These are phyloP conservation scores for Penicillium simplicissimum DNA, from an alignment of 495 filamentous ascomycete species.

Conservation along the genomic window DNA sequence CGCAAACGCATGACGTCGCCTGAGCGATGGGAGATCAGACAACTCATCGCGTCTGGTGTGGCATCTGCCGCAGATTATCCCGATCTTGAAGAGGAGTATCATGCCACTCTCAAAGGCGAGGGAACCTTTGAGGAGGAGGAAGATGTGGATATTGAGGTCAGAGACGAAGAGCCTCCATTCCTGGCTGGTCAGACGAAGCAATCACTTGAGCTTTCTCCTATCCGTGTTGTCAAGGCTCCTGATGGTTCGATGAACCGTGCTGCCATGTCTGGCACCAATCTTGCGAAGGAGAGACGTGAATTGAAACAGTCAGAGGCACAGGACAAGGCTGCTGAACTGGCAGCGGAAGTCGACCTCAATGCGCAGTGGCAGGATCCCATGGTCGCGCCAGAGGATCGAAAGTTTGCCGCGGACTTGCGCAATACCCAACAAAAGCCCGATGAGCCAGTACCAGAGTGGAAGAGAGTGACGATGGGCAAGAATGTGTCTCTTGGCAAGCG, in stretches of 20 bases:
- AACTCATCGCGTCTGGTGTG: slow-evolving; percentile 92
- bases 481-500: slow-evolving; percentile 82
- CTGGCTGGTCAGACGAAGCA: slow-evolving; percentile 95
- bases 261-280: slow-evolving; percentile 84
- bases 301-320: slow-evolving; percentile 84
- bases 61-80: slow-evolving; percentile 90
- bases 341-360: slow-evolving; percentile 78
- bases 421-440: slow-evolving; percentile 56
- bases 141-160: slow-evolving; percentile 95
- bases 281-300: slow-evolving; percentile 92
- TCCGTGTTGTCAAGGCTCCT: slow-evolving; percentile 94
- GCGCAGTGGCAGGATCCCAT: slow-evolving; percentile 98
- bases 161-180: slow-evolving; percentile 96
- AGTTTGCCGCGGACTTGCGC: slow-evolving; percentile 84
- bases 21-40: slow-evolving; percentile 95
- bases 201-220: slow-evolving; percentile 89
- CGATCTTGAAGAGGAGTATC: slow-evolving; percentile 91
- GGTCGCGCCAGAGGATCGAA: slow-evolving; percentile 75
- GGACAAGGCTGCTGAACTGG: slow-evolving; percentile 76
- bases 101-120: slow-evolving; percentile 81
- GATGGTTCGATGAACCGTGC: slow-evolving; percentile 94
- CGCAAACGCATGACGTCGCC: slow-evolving; percentile 95
- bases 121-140: slow-evolving; percentile 92
- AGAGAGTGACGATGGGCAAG: slow-evolving; percentile 76
- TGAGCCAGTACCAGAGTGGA: slow-evolving; percentile 89